Evolutionary conservation across 768 basidiomycete genomes (phyloP).

Genomic region (Suillus spraguei): DNA sequence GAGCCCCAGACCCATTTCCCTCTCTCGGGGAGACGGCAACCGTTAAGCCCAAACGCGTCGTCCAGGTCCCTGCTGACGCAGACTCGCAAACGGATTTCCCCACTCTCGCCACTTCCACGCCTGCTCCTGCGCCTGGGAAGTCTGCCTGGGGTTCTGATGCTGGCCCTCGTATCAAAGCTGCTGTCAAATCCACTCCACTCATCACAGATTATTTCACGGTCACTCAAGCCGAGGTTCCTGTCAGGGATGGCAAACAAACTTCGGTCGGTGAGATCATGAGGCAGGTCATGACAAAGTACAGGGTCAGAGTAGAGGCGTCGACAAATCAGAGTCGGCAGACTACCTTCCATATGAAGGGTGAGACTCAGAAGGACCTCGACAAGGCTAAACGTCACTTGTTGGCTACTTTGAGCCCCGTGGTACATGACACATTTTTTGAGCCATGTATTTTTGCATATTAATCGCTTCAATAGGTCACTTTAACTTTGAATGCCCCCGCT

Average conservation of each 20-base stretch:
- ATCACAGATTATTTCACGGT: constrained; percentile 77
- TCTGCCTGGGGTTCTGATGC: constrained; percentile 65
- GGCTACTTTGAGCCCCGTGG: constrained; percentile 76
- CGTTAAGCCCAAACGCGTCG: constrained; percentile 37
- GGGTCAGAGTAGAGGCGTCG: constrained; percentile 90
- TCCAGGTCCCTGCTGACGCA: constrained; percentile 59
- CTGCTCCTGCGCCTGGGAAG: constrained; percentile 45
- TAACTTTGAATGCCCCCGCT: constrained; percentile 79
- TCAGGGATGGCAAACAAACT: constrained; percentile 74
- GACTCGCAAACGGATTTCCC: constrained; percentile 88
- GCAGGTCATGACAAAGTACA: constrained; percentile 83
- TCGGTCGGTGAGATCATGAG: constrained; percentile 87
- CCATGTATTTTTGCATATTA: constrained; percentile 10
- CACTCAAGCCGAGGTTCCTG: constrained; percentile 65
- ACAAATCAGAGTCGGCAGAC: constrained; percentile 89
- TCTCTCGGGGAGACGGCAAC: constrained; percentile 48
- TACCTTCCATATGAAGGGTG: constrained; percentile 91
- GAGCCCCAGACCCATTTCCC: constrained; percentile 91
- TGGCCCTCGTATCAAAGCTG: constrained; percentile 71
- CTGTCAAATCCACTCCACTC: constrained; percentile 52
- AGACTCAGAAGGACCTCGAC: constrained; percentile 85
- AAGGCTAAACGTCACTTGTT: constrained; percentile 81
- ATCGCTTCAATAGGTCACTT: constrained; percentile 52
- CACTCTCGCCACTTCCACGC: constrained; percentile 66
- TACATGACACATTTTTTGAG: constrained; percentile 37